A percentile compares a stretch with the other conserved stretches of the same genome.
Evolutionary conservation across 2,329 filamentous ascomycete species (phyloP).

Genomic region (Pezicula carpinea): DNA sequence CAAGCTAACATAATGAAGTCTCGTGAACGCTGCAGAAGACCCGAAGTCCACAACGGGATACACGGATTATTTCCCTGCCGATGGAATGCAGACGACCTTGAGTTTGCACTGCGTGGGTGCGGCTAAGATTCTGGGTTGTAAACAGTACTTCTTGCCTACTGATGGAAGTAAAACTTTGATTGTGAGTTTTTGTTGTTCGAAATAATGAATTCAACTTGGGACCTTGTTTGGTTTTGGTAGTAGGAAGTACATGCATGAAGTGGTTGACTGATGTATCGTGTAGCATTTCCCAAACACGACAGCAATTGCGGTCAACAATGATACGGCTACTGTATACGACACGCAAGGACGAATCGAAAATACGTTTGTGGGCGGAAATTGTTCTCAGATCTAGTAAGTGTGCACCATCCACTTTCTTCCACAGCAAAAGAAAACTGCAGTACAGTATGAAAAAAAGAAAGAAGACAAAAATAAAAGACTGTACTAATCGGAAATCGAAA

Average conservation of each 20-base stretch:
- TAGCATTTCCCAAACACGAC: background rate
- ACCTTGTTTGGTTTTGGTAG: background rate
- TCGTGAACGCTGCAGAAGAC: background rate
- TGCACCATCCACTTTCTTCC: no score
- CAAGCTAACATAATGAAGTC: no score
- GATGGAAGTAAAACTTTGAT: background rate
- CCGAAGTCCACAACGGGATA: background rate
- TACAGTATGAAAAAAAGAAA: no score
- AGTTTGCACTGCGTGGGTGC: background rate
- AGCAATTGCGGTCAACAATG: background rate
- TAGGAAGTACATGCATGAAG: background rate
- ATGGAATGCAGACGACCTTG: background rate
- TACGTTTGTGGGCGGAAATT: background rate
- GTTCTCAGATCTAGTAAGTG: background rate
- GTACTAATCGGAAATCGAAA: no score
- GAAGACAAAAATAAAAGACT: no score
- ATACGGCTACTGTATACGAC: background rate
- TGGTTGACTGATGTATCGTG: background rate
- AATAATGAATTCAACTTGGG: no score
- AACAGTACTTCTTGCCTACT: background rate
- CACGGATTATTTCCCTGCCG: background rate
- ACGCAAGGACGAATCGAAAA: background rate
- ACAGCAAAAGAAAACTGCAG: no score
- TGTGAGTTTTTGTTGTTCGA: background rate
- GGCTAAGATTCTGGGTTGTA: background rate